These are phyloP conservation scores for Wallacemonas rigidus DNA, from an alignment of 208 protist genomes.

Conservation along the genomic window DNA sequence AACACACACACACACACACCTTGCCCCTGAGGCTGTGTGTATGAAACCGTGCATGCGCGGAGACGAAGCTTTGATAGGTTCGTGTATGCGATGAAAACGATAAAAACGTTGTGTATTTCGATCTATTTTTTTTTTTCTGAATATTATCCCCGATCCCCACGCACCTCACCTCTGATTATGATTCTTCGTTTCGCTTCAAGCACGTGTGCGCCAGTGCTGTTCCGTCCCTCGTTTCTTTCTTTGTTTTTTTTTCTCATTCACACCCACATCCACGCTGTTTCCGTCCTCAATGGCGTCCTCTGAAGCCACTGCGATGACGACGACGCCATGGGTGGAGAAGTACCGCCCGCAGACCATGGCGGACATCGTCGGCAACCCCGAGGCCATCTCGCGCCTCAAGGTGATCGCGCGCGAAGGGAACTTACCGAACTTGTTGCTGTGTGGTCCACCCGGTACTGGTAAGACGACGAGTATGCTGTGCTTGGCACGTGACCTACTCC, in stretches of 20 bases:
- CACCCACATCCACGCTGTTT: background rate
- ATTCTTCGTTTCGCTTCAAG: too few relatives aligned
- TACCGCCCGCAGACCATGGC: slow-evolving; percentile 96
- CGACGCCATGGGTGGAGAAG: slow-evolving; percentile 98
- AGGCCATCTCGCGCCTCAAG: slow-evolving; percentile 94
- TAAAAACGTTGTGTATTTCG: too few relatives aligned
- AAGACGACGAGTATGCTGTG: slow-evolving; percentile 99
- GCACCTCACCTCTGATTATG: too few relatives aligned
- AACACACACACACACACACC: too few relatives aligned
- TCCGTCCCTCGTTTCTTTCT: background rate
- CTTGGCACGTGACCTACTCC: slow-evolving; percentile 94
- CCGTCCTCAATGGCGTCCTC: background rate
- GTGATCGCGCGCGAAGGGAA: slow-evolving; percentile 97
- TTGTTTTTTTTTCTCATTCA: background rate
- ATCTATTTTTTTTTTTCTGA: background rate
- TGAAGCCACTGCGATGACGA: background rate
- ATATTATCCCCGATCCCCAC: too few relatives aligned
- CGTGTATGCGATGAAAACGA: too few relatives aligned
- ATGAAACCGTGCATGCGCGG: too few relatives aligned
- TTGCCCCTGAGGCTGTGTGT: too few relatives aligned
- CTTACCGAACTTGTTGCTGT: slow-evolving; percentile 98
- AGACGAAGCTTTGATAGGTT: too few relatives aligned
- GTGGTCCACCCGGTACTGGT: slow-evolving; percentile 92
- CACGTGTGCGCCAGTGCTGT: too few relatives aligned
- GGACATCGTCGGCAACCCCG: slow-evolving; percentile 98